Conservation (phyloP, 2,329 filamentous ascomycete species). For the Xylariaceae sp. region DNA sequence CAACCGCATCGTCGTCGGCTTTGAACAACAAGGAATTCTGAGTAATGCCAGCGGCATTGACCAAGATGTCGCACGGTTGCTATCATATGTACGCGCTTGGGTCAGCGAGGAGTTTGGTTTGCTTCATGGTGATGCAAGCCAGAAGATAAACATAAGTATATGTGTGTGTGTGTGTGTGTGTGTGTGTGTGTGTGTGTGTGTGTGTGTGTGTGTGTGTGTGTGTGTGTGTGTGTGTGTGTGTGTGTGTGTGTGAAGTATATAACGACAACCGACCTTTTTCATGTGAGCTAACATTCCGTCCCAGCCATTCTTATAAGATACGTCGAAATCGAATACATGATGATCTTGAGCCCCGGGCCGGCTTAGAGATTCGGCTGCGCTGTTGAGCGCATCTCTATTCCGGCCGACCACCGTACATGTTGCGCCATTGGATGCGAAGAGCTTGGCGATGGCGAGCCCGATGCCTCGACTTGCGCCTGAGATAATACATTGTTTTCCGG, state of each 20-base stretch:
- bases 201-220: no score
- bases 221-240: no score
- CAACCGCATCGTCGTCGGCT: constrained; percentile 53
- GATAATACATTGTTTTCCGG: constrained; percentile 59
- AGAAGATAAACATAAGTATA: no score
- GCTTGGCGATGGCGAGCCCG: constrained; percentile 66
- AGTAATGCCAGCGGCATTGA: constrained; percentile 79
- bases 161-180: no score
- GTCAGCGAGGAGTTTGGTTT: background rate
- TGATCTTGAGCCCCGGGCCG: constrained; percentile 16
- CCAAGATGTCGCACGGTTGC: constrained; percentile 57
- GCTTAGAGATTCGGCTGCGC: constrained; percentile 42
- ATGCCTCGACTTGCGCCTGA: constrained; percentile 74
- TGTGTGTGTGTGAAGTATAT: no score
- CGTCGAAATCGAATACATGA: constrained; percentile 24
- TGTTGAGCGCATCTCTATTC: constrained; percentile 47
- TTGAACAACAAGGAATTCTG: constrained; percentile 66
- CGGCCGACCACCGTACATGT: constrained; percentile 64
- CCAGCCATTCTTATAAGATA: constrained; percentile 24
- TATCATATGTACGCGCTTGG: constrained; percentile 6
- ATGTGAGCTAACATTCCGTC: constrained; percentile 5
- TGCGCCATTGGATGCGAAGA: constrained; percentile 66
- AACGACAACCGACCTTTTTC: constrained; percentile 13
- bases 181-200: no score
- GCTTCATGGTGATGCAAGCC: no score